Base-by-base conservation (phyloP, 805 yeast genomes). In the Maudiozyma serrabonitensis region DNA sequence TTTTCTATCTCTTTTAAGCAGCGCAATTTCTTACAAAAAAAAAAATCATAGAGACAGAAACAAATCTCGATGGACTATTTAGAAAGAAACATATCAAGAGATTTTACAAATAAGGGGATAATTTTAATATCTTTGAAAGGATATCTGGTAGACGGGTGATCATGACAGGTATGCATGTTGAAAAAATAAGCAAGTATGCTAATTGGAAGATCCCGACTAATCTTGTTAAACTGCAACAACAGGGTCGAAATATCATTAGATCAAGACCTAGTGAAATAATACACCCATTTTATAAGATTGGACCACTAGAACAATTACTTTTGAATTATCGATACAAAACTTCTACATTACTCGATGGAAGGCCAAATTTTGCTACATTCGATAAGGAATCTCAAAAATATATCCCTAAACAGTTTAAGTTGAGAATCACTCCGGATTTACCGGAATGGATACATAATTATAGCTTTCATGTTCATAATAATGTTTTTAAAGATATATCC, bases 231-330 rank as follows among this genome's bases (percentile, higher is more conserved):
- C 31, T 7, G 2, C 13, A 41, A n/a, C 19, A 28, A 6, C n/a
- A 40, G 7, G 31, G 16, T 4, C 23, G 6, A 32, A 16, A 18
- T 28, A 21, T 19, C 21, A 40, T 35, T 15, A 26, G 32, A 45
- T 35, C 26, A 31, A 38, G 28, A 13, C 51, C 59, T 6, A 47
- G 47, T 15, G 53, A 56, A 28, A 50, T 57, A 4, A 46, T 55
- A 3, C 67, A 64, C 45, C 63, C 67, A 8, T 63, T 61, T 49
- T 64, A 62, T 47, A 47, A 44, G 12, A 61, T 63, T 13, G 52
- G 56, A 26, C 28, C 48, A 4, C 39, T 54, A 8, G 67, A 63
- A 43, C 56, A 56, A 41, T 56, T 62, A 18, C 40, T 48, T 15
- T 43, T 58, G n/a, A 62, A 65, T 45, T 50, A 51, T 15, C 48